A percentile compares a stretch with the other conserved stretches of the same genome.
These are phyloP conservation scores for Aegilops bicornis DNA, from an alignment of 176 grass and related monocot species.

Conservation along the genomic window DNA sequence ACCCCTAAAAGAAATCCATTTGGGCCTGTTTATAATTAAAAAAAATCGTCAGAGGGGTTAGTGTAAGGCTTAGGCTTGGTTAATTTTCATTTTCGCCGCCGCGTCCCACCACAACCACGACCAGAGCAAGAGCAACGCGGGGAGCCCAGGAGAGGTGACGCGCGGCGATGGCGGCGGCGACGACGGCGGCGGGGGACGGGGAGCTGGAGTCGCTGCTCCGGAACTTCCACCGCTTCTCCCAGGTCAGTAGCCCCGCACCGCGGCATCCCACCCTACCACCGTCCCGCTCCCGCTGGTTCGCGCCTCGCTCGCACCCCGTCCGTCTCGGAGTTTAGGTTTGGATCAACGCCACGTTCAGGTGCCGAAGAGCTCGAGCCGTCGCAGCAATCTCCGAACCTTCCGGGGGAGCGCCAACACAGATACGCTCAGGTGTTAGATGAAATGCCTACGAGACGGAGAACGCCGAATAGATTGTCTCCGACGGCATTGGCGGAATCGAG, in stretches of 20 bases:
- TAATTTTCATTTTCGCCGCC: neutral
- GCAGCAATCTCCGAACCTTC: neutral
- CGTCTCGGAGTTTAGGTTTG: neutral
- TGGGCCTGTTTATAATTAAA: neutral
- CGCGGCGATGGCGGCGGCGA: neutral
- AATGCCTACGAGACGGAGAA: neutral
- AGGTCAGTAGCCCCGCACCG: conserved; percentile 34
- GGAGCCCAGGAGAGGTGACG: conserved; percentile 7
- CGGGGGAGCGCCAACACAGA: neutral
- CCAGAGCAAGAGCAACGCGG: neutral
- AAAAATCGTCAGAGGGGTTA: neutral
- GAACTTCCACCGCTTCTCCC: conserved; percentile 67
- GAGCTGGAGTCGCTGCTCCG: conserved; percentile 53
- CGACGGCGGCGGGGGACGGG: conserved; percentile 36
- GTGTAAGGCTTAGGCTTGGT: neutral
- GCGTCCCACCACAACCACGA: neutral
- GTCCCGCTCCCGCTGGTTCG: neutral
- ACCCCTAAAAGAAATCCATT: no score
- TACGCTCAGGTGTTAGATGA: conserved; percentile 8
- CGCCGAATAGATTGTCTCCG: neutral
- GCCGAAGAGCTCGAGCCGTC: neutral
- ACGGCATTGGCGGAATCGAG: neutral
- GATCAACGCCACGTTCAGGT: neutral
- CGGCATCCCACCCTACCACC: neutral
- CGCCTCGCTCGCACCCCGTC: neutral